Base-by-base conservation (phyloP, 768 basidiomycete species). In the Auricularia cornea region DNA sequence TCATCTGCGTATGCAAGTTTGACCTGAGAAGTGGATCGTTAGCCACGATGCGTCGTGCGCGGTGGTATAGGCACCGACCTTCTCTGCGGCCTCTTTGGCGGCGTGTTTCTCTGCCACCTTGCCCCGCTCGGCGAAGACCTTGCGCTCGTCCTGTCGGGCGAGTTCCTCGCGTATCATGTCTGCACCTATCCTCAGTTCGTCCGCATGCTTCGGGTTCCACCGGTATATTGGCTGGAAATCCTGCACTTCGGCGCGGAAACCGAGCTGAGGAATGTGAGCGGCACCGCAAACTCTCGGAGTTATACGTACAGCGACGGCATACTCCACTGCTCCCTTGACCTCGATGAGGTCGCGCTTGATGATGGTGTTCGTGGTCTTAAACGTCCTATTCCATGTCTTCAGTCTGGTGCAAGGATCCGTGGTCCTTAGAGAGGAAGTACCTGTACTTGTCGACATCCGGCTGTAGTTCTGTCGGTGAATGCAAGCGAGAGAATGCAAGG, bases 1-100 rank as follows among this genome's bases (percentile, higher is more conserved):
- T 94, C 92, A 57, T 94, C 92, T 69, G 91, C 79, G 70, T 84
- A 92, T 1, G 87, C 87, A 59, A 91, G 73, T 71, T 85, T 89
- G n/a, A 89, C 85, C 91, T 92, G 66, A 2, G 62, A 44, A n/a
- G 59, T 26, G 23, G 56, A 60, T 61, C 10, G 64, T 59, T 26
- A 29, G 38, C n/a, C 31, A 59, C 11, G 20, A 23, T 33, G 28
- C 3, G 23, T 44, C 33, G n/a, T 3, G 31, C 29, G 20, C 3
- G 6, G 14, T 3, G 20, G 11, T 12, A 35, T n/a, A 57, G 29
- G n/a, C 11, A 69, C 68, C 29, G 61, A 85, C 90, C 76, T 83
- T 85, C 64, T 83, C 78, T 33, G 83, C 80, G 10, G 77, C 84
- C 5, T 77, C 79, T 26, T 80, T 81, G 54, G 75, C 77, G 0